phyloP scores from a whole-genome alignment of 1,284 basidiomycete species.

The Leccinum subrobustum region DNA sequence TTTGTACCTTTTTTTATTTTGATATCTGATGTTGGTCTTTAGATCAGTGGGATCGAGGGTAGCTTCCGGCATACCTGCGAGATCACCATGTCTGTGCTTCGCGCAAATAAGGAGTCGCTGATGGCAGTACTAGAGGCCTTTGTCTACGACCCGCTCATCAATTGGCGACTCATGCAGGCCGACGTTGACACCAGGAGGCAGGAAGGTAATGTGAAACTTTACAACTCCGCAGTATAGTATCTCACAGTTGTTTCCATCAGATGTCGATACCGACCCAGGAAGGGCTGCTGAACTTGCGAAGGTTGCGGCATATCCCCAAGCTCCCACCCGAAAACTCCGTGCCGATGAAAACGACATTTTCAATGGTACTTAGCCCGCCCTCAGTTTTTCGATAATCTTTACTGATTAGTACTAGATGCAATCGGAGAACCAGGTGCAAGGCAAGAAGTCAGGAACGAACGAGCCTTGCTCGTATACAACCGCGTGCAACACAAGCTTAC shows the following conservation, averaged over 20 bases:
- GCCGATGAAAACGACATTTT: conserved; percentile 84
- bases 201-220: conserved; percentile 46
- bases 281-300: conserved; percentile 63
- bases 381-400: background rate
- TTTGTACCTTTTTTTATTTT: background rate
- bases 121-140: conserved; percentile 98
- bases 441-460: conserved; percentile 88
- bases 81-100: conserved; percentile 94
- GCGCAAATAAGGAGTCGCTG: conserved; percentile 96
- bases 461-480: conserved; percentile 88
- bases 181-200: conserved; percentile 62
- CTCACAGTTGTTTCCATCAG: conserved; percentile 22
- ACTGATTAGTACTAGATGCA: conserved; percentile 44
- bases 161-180: conserved; percentile 82
- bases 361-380: conserved; percentile 48
- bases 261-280: conserved; percentile 46
- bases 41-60: conserved; percentile 97
- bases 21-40: conserved; percentile 15
- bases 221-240: background rate
- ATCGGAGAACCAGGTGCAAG: conserved; percentile 49
- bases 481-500: conserved; percentile 93
- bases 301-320: conserved; percentile 72
- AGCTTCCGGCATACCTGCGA: conserved; percentile 97
- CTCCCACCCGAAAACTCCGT: conserved; percentile 68
- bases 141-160: conserved; percentile 87